Evolutionary conservation across 1,284 basidiomycete species (phyloP).

Genomic region (Exobasidium cylindrosporum): DNA sequence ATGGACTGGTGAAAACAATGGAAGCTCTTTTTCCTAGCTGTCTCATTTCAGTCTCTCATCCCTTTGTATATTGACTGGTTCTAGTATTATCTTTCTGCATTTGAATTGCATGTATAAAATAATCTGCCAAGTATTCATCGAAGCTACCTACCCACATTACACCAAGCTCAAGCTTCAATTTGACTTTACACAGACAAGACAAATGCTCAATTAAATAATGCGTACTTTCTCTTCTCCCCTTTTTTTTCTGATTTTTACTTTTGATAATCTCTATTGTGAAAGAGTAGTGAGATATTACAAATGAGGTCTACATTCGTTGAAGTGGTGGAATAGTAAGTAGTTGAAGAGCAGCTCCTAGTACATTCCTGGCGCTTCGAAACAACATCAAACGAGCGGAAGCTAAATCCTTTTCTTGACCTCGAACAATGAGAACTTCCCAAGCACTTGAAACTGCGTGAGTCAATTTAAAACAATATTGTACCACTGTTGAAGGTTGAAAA

Average conservation of each 20-base stretch:
- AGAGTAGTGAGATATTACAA: too few relatives aligned
- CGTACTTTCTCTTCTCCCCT: neutral
- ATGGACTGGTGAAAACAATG: conserved; percentile 3
- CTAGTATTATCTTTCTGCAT: too few relatives aligned
- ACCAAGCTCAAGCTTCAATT: too few relatives aligned
- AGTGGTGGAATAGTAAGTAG: conserved; percentile 69
- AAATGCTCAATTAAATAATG: conserved; percentile 40
- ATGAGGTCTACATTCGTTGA: conserved; percentile 85
- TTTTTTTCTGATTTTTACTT: too few relatives aligned
- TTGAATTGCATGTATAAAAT: too few relatives aligned
- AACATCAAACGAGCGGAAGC: conserved; percentile 86
- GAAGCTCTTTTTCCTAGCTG: too few relatives aligned
- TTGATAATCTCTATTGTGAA: too few relatives aligned
- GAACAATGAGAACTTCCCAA: conserved; percentile 82
- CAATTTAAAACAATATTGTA: conserved; percentile 71
- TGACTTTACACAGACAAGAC: too few relatives aligned
- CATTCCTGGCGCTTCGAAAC: conserved; percentile 82
- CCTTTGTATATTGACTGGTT: too few relatives aligned
- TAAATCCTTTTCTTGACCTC: conserved; percentile 68
- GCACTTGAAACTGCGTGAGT: conserved; percentile 79
- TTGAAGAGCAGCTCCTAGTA: conserved; percentile 79
- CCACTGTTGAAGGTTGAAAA: conserved; percentile 85
- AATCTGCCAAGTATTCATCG: too few relatives aligned
- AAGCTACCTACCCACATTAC: too few relatives aligned
- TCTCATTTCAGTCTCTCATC: too few relatives aligned